Evolutionary conservation across 371 early-diverging fungal genomes (phyloP).

Genomic region (Syncephalis fuscata): DNA sequence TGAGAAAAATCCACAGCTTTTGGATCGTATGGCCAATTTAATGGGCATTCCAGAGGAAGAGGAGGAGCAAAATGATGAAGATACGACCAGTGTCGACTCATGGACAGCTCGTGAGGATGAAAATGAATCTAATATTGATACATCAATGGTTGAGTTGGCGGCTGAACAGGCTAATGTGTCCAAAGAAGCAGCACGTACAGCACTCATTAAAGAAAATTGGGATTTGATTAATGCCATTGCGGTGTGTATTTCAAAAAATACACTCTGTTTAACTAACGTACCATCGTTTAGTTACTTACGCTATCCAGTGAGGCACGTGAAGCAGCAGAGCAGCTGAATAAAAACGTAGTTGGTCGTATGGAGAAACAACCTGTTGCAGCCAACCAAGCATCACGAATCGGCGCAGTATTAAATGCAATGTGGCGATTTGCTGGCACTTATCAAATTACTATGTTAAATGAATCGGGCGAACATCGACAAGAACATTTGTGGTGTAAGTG

Average conservation of each 20-base stretch:
- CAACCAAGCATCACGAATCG: neutral
- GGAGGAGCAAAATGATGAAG: conserved; percentile 14
- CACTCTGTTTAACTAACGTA: no score
- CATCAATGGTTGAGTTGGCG: conserved; percentile 26
- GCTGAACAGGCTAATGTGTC: conserved; percentile 39
- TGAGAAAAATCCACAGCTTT: conserved; percentile 21
- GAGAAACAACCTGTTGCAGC: neutral
- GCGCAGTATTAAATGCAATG: neutral
- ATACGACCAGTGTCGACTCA: conserved; percentile 12
- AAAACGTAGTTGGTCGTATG: neutral
- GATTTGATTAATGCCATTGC: conserved; percentile 49
- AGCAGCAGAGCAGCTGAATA: neutral
- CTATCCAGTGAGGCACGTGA: neutral
- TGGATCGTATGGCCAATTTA: conserved; percentile 41
- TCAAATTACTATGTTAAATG: neutral
- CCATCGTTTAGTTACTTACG: no score
- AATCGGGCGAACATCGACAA: neutral
- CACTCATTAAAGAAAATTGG: conserved; percentile 32
- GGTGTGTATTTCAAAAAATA: conserved; percentile 12
- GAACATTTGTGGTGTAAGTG: neutral
- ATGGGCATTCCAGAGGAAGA: conserved; percentile 35
- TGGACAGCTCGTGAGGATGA: conserved; percentile 8
- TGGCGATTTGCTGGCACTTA: neutral
- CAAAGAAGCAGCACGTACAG: conserved; percentile 28
- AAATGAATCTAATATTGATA: conserved; percentile 14